Base-by-base conservation (phyloP, 441 rosid genomes). In the Mallotus repandus region DNA sequence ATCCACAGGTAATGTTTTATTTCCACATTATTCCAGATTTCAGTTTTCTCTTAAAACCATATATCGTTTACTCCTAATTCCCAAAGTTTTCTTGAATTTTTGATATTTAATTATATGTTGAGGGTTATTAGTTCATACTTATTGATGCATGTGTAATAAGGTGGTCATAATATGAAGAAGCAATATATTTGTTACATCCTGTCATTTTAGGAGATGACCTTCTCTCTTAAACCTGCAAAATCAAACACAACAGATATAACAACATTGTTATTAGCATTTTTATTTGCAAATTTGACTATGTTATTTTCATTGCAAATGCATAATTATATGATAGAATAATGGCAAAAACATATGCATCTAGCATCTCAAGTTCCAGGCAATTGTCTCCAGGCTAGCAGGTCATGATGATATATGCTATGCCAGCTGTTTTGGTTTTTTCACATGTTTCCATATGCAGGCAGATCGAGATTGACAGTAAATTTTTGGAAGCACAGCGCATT, bases 401-500 rank as follows among this genome's bases (percentile, higher is more conserved):
- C 35, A 32, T 54, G 9, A 29, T 45, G 67, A 43, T 62, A 6
- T 38, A 5, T 54, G 52, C 65, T 64, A n/a, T 38, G 41, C 19
- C 48, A 22, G 57, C 74, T 50, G 22, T 70, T 53, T 72, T 25
- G 25, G 52, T 72, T 61, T 69, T 2, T 32, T 54, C 61, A 64
- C 41, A 16, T 8, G 43, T 77, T 46, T 69, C 22, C 74, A 54
- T 79, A 18, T 76, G 74, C 86, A 93, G 99, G 81, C 99, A 96
- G 85, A 91, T 93, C 70, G 91, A 90, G 86, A 89, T 75, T 25
- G 99, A 96, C 76, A 89, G 97, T 76, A 86, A 89, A 79, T 93
- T 91, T 85, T 78, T 96, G 84, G 97, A 93, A 87, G 86, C 77
- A 41, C 92, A 93, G 78, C 86, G 79, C 77, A 96, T 96, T 68